Evolutionary conservation across 305 asterid species (phyloP), one percentile per base, ranked within the genome.

Genomic region (Fraxinus floribunda): DNA sequence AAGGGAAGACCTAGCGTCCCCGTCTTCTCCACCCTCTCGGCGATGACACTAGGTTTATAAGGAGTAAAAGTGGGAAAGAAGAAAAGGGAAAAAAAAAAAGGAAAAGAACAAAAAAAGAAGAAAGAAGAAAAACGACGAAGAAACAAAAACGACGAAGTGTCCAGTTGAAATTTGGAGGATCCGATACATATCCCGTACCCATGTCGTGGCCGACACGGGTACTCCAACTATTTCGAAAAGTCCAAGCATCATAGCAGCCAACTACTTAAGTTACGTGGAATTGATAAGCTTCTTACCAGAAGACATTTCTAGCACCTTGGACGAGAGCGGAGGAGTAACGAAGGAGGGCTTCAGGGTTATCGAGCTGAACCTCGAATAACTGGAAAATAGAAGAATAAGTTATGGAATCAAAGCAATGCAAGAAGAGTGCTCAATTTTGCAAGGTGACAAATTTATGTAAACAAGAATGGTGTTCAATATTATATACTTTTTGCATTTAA

Each of bases 241-340:
- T 24, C 26, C 26, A 1, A 24, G 26, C 26, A 24, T 24, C 26
- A 24, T 24, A 24, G 26, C 26, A 24, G 26, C 26, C 26, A 78
- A 78, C 30, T 35, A 78, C 75, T 38, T 46, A 18, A 26, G 49
- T 72, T 52, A 78, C 60, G 64, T 68, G 78, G 73, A 76, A 52
- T 34, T 79, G 26, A 78, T 39, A 71, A 52, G 83, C 80, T 70
- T 85, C 94, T 85, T 93, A 95, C 99, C 99, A 95, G 91, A 95
- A 95, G 80, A 95, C 97, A 90, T 89, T 93, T 85, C 93, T 89
- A 87, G 98, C 97, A 85, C 98, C 99, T 90, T 93, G 94, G 78
- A 94, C 93, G 79, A 95, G 98, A 84, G 99, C 99, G 66, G 93
- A 91, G 15, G 98, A 94, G 84, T 88, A 94, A 15, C 99, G 98